Conservation (phyloP, 805 yeast genomes). For the Saccharomycopsis capsularis region DNA sequence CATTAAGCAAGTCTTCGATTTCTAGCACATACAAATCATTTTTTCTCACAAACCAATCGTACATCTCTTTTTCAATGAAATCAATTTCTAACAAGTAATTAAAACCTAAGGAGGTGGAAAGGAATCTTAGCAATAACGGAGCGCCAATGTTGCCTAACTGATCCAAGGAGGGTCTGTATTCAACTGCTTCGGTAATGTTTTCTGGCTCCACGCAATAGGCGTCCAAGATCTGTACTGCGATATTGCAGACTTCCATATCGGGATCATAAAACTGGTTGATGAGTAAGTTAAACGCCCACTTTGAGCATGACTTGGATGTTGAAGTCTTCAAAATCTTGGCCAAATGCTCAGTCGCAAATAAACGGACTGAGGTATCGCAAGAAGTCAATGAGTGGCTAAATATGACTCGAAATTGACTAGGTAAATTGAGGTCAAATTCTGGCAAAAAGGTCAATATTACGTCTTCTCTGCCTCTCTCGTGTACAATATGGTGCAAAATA, state of each 20-base stretch:
- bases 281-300: constrained; percentile 47
- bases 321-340: constrained; percentile 31
- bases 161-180: constrained; percentile 47
- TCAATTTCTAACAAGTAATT: constrained; percentile 51
- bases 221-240: constrained; percentile 50
- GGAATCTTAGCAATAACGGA: constrained; percentile 53
- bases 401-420: constrained; percentile 62
- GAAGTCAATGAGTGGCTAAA: constrained; percentile 58
- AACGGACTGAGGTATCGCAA: constrained; percentile 44
- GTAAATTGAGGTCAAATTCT: constrained; percentile 51
- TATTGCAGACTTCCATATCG: constrained; percentile 44
- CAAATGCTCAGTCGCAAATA: constrained; percentile 51
- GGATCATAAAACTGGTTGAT: constrained; percentile 68
- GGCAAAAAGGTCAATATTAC: constrained; percentile 51
- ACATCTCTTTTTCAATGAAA: constrained; percentile 59
- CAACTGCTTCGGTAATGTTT: constrained; percentile 45
- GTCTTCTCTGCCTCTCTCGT: constrained; percentile 48
- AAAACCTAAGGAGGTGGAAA: constrained; percentile 67
- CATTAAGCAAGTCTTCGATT: constrained; percentile 36
- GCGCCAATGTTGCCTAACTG: constrained; percentile 48
- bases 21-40: constrained; percentile 40
- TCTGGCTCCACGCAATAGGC: constrained; percentile 42
- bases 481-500: constrained; percentile 64
- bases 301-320: constrained; percentile 12
- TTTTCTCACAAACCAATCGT: constrained; percentile 51